Evolutionary conservation across 192 early-diverging fungal species (phyloP), one percentile per base, ranked within the genome.

Genomic region (Coemansia brasiliensis): DNA sequence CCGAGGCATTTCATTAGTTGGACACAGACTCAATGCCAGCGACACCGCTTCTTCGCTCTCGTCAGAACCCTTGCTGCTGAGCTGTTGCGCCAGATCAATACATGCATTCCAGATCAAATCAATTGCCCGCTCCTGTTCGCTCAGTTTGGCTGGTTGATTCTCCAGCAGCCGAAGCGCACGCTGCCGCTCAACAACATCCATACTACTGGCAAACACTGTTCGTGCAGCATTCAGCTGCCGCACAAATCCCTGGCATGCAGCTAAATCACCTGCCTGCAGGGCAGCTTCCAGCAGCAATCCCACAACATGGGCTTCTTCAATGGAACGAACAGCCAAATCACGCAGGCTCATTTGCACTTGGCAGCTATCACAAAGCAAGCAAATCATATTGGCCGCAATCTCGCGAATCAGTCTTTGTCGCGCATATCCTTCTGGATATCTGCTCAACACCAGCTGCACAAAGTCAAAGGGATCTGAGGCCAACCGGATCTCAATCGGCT

Each of bases 401-500:
- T 72, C 63, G 15, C 63, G 57, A 27, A 72, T 63, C 0, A 53
- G 16, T 3, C 69, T 48, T 16, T 58, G 63, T 21, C 61, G 63
- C 52, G 48, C 39, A 49, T 75, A 69, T 3, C 44, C 63, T 10
- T 43, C 53, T 2, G 62, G 66, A 15, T 49, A 45, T 7, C 66
- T 57, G 3, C 17, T 48, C 39, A 75, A 55, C 20, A 75, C 35
- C 3, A 40, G 32, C 17, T 43, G 57, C 13, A 69, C 26, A 1
- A 75, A 49, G 4, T 11, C 39, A 27, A 57, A 65, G 10, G 57
- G 66, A 21, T 75, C 63, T 5, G 58, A 15, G 0, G 54, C 52
- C 15, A 65, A 57, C 10, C 66, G 52, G 20, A 75, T 65, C 32
- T 75, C 66, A 17, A 75, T 69, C 0, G 73, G 73, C n/a, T 56